These are phyloP conservation scores for Grifola frondosa DNA, from an alignment of 1,284 basidiomycete species.

Conservation along the genomic window DNA sequence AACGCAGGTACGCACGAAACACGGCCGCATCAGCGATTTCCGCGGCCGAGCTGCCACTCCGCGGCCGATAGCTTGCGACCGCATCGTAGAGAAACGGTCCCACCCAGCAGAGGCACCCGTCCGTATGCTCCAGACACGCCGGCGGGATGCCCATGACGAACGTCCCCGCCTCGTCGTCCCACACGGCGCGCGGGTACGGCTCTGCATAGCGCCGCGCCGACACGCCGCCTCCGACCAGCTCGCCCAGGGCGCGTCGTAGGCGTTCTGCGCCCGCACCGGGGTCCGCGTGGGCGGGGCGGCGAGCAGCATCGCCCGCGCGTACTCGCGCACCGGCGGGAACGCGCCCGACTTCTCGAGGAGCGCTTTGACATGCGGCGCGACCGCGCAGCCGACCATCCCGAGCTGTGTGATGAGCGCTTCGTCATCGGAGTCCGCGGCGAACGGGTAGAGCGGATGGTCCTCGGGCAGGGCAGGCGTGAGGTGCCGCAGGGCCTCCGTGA, in stretches of 20 bases:
- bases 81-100: constrained; percentile 10
- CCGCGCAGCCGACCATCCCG: constrained; percentile 3
- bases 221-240: constrained; percentile 4
- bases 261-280: constrained; percentile 4
- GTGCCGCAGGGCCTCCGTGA: constrained; percentile 8
- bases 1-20: neutral
- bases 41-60: too few species aligned
- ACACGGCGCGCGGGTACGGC: constrained; percentile 5
- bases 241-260: constrained; percentile 4
- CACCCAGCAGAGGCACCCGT: constrained; percentile 13
- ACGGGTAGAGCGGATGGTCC: constrained; percentile 5
- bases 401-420: constrained; percentile 7
- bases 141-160: constrained; percentile 9
- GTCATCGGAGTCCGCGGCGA: neutral
- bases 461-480: constrained; percentile 1
- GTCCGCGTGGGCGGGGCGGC: neutral
- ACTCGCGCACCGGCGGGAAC: constrained; percentile 7
- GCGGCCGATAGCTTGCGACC: constrained; percentile 7
- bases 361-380: constrained; percentile 5
- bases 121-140: constrained; percentile 3
- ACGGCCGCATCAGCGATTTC: too few species aligned
- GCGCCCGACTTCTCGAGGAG: constrained; percentile 9
- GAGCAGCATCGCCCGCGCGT: constrained; percentile 11
- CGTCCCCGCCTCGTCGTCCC: constrained; percentile 5
- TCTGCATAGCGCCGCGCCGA: constrained; percentile 8